Base-by-base conservation (phyloP, 2,329 filamentous ascomycete genomes). In the Ophiognomonia clavigignenti-juglandacearum region DNA sequence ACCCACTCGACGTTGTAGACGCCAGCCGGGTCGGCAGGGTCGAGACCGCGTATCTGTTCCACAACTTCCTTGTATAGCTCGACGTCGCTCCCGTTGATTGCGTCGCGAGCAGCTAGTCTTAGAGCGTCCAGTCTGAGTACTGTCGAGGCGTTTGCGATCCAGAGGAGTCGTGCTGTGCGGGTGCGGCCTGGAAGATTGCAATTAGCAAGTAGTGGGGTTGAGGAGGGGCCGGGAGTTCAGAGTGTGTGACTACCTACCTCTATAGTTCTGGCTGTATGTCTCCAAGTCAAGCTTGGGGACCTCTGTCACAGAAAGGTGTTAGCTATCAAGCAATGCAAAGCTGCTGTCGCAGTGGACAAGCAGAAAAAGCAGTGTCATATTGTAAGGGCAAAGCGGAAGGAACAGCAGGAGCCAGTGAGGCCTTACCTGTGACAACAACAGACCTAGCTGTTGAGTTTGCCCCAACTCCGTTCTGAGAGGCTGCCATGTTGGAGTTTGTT, bases 241-340 rank as follows among this genome's bases (percentile, higher is more conserved):
- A 9, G 43, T 6, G 55, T 70, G 38, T n/a, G n/a, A n/a, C n/a
- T n/a, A n/a, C n/a, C n/a, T 68, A 91, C 91, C 89, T 62, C 74
- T 77, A 67, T 97, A 98, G 62, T 96, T 95, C 55, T 85, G 77
- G 41, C 96, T 86, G 66, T 96, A 97, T 31, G 86, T 80, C 52
- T 96, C 89, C 35, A 98, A 78, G 59, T 97, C 93, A 57, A 97
- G 85, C 62, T 92, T 96, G 9, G 92, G 91, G 6, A 79, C 68
- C 39, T 89, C 88, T 92, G 50, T 35, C 34, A 29, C 29, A 29
- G 27, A n/a, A 39, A 20, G 35, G 34, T 31, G 48, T 57, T 31
- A 57, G 49, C 49, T 40, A 14, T 26, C 24, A 29, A 13, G n/a
- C 24, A 26, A 6, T 6, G 24, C 24, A 26, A 10, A 26, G 24